Conservation (phyloP, 2,329 filamentous ascomycete species). For the Gaeumannomyces tritici region DNA sequence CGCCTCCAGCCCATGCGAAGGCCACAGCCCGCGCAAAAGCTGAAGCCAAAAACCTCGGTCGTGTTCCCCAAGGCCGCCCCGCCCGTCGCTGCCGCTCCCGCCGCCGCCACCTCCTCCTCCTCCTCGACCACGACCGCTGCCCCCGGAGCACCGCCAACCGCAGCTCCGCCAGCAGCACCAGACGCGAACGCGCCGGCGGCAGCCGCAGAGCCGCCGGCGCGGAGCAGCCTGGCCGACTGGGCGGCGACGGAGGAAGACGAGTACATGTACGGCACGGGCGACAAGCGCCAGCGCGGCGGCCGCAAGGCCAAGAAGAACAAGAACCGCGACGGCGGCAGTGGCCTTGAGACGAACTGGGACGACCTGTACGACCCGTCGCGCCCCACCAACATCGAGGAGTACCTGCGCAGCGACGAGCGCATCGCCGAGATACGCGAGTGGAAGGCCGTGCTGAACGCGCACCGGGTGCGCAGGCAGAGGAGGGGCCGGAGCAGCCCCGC, state of each 20-base stretch:
- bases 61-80: slow-evolving; percentile 38
- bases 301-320: slow-evolving; percentile 49
- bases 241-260: slow-evolving; percentile 70
- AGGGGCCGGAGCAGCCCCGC: slow-evolving; percentile 29
- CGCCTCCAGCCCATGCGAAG: slow-evolving; percentile 83
- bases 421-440: slow-evolving; percentile 73
- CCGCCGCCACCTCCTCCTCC: too few species aligned
- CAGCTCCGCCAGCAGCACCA: slow-evolving; percentile 14
- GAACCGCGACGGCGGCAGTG: slow-evolving; percentile 46
- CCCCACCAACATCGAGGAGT: slow-evolving; percentile 79
- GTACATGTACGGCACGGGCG: slow-evolving; percentile 53
- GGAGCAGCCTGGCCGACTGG: slow-evolving; percentile 74
- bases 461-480: slow-evolving; percentile 44
- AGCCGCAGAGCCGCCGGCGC: slow-evolving; percentile 38
- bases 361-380: slow-evolving; percentile 79
- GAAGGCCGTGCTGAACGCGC: slow-evolving; percentile 72
- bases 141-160: slow-evolving; percentile 17
- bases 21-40: slow-evolving; percentile 42
- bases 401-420: slow-evolving; percentile 74
- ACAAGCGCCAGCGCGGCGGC: slow-evolving; percentile 67
- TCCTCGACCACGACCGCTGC: slow-evolving; percentile 12
- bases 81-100: slow-evolving; percentile 18
- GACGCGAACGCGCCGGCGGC: slow-evolving; percentile 6
- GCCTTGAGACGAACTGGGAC: slow-evolving; percentile 69
- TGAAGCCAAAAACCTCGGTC: slow-evolving; percentile 46